Conservation (phyloP, 179 eudicot species). For the Carnegiea gigantea region DNA sequence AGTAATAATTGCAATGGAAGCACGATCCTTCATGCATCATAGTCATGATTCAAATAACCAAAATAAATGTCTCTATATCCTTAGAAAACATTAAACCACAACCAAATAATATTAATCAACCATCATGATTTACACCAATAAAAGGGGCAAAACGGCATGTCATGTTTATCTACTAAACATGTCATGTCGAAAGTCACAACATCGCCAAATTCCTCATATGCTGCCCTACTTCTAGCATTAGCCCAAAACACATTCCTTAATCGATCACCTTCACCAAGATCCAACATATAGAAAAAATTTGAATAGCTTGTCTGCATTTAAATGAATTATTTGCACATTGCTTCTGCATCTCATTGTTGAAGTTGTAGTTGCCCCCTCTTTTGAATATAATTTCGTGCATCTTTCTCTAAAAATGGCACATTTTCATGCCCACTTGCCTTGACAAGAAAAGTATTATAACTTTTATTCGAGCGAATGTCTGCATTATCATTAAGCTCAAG, state of each 20-base stretch:
- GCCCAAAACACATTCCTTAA: too few species aligned
- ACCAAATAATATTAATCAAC: constrained; percentile 29
- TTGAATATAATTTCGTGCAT: not conserved
- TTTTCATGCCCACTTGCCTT: not conserved
- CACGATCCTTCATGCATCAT: constrained; percentile 22
- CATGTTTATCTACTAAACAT: not conserved
- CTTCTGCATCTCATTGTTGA: not conserved
- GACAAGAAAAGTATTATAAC: not conserved
- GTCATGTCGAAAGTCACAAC: too few species aligned
- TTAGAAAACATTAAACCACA: constrained; percentile 29
- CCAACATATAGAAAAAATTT: too few species aligned
- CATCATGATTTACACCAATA: constrained; percentile 34
- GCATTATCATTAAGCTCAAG: not conserved
- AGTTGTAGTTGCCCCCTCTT: not conserved
- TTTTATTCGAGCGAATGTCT: not conserved
- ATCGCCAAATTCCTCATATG: too few species aligned
- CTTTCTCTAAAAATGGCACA: not conserved
- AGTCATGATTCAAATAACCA: constrained; percentile 33
- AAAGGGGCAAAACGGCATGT: constrained; percentile 31
- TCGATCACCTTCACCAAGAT: too few species aligned
- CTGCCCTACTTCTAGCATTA: too few species aligned
- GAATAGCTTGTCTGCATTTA: too few species aligned
- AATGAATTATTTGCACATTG: not conserved
- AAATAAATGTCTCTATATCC: constrained; percentile 21
- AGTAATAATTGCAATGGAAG: constrained; percentile 30